Conservation (phyloP, 2,329 filamentous ascomycete genomes). For the Epicoccum nigrum region DNA sequence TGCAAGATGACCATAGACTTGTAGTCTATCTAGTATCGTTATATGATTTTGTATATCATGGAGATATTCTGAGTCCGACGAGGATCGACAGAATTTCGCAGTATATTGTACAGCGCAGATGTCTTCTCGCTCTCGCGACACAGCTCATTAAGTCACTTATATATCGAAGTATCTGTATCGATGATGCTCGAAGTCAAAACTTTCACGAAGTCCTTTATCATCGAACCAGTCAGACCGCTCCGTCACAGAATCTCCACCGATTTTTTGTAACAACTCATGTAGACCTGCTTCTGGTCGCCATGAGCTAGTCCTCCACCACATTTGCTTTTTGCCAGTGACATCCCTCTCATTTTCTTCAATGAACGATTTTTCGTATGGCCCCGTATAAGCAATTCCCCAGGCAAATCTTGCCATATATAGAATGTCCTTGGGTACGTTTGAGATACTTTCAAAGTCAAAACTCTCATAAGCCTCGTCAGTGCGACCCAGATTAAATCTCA, state of each 20-base stretch:
- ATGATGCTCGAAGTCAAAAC: neutral
- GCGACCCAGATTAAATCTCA: conserved; percentile 1
- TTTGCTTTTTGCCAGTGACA: neutral
- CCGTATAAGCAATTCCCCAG: conserved; percentile 13
- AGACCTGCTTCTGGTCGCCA: conserved; percentile 20
- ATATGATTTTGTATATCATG: no score
- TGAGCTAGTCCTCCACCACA: conserved; percentile 12
- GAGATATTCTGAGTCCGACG: no score
- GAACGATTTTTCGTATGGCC: neutral
- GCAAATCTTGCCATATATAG: no score
- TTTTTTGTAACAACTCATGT: conserved; percentile 9
- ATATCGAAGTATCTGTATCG: conserved; percentile 1
- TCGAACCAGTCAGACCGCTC: conserved; percentile 1
- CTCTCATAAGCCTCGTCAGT: neutral
- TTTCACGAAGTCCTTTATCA: neutral
- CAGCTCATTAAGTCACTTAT: no score
- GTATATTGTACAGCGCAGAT: no score
- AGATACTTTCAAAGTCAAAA: neutral
- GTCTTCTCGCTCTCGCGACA: no score
- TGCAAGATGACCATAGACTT: no score
- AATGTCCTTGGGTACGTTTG: no score
- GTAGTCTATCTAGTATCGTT: no score
- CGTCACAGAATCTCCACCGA: neutral
- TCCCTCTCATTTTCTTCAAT: neutral
- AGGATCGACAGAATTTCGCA: no score